Conservation (phyloP, 345 rosid genomes). For the Trapa incisa region DNA sequence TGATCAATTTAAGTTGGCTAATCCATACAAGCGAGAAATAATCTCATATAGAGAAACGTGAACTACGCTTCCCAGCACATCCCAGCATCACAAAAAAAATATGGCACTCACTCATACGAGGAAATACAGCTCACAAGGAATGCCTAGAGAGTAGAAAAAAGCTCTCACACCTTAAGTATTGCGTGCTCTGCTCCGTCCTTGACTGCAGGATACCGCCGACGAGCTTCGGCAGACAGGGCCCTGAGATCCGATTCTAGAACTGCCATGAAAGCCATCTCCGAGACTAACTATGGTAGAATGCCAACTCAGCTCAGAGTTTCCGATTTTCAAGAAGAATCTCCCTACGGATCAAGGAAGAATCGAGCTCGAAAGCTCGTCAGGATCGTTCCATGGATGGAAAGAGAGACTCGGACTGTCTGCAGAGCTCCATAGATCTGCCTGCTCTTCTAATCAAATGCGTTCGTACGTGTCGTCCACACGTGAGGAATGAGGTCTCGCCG, state of each 20-base stretch:
- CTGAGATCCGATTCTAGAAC: constrained; percentile 96
- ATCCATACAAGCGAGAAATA: neutral
- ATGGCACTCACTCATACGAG: neutral
- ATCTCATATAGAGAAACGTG: neutral
- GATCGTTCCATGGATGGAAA: too few species aligned
- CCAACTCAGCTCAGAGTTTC: neutral
- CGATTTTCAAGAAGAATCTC: neutral
- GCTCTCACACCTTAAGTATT: constrained; percentile 49
- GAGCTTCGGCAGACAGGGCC: constrained; percentile 93
- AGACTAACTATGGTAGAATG: neutral
- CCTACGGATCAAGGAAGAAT: neutral
- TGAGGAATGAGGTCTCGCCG: too few species aligned
- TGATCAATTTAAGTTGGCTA: neutral
- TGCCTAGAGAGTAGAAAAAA: neutral
- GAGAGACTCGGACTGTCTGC: too few species aligned
- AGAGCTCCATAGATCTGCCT: too few species aligned
- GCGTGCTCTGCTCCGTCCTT: constrained; percentile 97
- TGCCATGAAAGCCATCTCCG: constrained; percentile 76
- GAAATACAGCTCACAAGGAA: neutral
- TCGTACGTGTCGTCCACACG: too few species aligned
- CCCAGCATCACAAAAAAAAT: neutral
- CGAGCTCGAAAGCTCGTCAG: too few species aligned
- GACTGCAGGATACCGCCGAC: constrained; percentile 83
- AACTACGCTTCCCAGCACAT: neutral
- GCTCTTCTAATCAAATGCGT: too few species aligned